Evolutionary conservation across 352 stramenopile species (phyloP).

Genomic region (Pythium coloratum): DNA sequence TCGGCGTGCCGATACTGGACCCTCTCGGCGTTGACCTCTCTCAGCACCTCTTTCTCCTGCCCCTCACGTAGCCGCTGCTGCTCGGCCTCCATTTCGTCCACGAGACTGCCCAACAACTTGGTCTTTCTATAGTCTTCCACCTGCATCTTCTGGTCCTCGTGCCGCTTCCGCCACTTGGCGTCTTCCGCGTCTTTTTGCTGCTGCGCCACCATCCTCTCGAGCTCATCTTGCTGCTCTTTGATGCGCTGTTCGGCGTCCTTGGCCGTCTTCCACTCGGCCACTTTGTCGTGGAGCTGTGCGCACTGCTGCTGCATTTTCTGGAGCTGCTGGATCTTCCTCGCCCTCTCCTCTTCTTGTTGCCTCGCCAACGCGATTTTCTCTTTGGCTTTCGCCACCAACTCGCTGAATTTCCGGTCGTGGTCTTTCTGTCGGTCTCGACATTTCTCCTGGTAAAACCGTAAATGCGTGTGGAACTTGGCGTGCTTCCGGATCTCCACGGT

Average conservation of each 20-base stretch:
- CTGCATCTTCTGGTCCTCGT: slow-evolving; percentile 46
- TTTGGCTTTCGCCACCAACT: slow-evolving; percentile 31
- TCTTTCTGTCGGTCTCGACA: slow-evolving; percentile 46
- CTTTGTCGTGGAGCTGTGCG: slow-evolving; percentile 37
- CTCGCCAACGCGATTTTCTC: slow-evolving; percentile 33
- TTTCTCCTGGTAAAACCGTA: slow-evolving; percentile 59
- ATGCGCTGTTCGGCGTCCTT: slow-evolving; percentile 66
- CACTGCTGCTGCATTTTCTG: slow-evolving; percentile 44
- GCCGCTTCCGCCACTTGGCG: slow-evolving; percentile 38
- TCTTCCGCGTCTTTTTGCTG: slow-evolving; percentile 48
- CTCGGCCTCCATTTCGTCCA: slow-evolving; percentile 34
- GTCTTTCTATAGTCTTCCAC: slow-evolving; percentile 54
- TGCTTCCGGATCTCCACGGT: slow-evolving; percentile 49
- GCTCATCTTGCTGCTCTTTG: slow-evolving; percentile 49
- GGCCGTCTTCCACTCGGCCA: slow-evolving; percentile 48
- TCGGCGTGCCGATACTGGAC: slow-evolving; percentile 60
- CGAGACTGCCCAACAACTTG: slow-evolving; percentile 49
- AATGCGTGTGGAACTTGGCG: slow-evolving; percentile 59
- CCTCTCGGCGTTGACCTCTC: slow-evolving; percentile 57
- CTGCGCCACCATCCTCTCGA: slow-evolving; percentile 40
- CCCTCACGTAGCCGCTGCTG: slow-evolving; percentile 40
- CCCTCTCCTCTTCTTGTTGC: slow-evolving; percentile 31
- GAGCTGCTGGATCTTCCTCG: slow-evolving; percentile 36
- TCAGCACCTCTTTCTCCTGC: slow-evolving; percentile 35
- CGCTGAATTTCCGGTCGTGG: slow-evolving; percentile 37